Evolutionary conservation across 305 asterid species (phyloP), one percentile per base, ranked within the genome.

Genomic region (Andrographis paniculata): DNA sequence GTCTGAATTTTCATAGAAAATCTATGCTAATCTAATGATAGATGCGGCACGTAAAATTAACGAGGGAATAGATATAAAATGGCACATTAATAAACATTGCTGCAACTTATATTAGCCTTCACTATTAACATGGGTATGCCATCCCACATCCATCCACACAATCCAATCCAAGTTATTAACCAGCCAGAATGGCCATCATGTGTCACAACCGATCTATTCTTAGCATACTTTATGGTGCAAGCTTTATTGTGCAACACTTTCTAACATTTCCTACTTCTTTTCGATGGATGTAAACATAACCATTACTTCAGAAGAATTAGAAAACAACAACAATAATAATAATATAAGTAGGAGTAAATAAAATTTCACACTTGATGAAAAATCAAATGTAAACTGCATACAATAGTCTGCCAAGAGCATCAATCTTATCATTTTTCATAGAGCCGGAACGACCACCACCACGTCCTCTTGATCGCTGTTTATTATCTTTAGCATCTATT

Each of bases 341-440:
- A n/a, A n/a, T n/a, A n/a, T n/a, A n/a, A n/a, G n/a, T n/a, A n/a
- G n/a, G n/a, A n/a, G n/a, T n/a, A 30, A 6, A 37, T 37, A 44
- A 18, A n/a, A 20, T 17, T 28, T n/a, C 14, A 9, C 40, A 38
- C 13, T 28, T 13, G 11, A 37, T 37, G 14, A 33, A 33, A 21
- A 45, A 15, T 20, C 18, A 30, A 16, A 30, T 17, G 20, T 15
- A 39, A 23, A 20, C 40, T 23, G 33, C 96, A 50, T 75, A 91
- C 99, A 91, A 43, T 42, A 83, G 68, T 67, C 96, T 69, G 49
- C 99, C 95, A 61, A 91, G 89, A 45, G 94, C 84, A 66, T 86
- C 87, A 51, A 91, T 72, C 43, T 81, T 79, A 62, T 91, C 87
- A 42, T 66, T 68, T 21, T n/a, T n/a, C n/a, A n/a, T n/a, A n/a